Conservation (phyloP, 345 rosid species). For the Eucalyptus sp. region DNA sequence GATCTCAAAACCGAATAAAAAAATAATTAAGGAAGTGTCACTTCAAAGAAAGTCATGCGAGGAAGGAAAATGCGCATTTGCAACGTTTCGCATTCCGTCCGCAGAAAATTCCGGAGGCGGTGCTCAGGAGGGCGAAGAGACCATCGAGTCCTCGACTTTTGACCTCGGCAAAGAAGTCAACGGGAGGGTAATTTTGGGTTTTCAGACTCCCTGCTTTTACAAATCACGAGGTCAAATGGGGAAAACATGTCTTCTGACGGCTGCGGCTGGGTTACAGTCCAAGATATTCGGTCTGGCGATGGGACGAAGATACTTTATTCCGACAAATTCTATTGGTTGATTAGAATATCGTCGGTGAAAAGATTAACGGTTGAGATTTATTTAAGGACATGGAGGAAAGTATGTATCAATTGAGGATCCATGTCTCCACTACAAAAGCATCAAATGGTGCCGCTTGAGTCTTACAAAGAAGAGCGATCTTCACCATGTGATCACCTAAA, state of each 20-base stretch:
- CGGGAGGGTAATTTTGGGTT: neutral
- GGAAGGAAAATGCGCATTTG: neutral
- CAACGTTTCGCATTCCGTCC: neutral
- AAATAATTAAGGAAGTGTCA: neutral
- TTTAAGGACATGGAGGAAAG: neutral
- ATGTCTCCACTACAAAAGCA: neutral
- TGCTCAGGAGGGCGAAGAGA: neutral
- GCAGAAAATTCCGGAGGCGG: neutral
- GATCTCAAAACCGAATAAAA: neutral
- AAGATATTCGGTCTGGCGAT: neutral
- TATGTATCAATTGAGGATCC: neutral
- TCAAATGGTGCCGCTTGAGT: rapidly evolving
- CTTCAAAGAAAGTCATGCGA: neutral
- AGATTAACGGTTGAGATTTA: neutral
- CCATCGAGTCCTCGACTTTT: neutral
- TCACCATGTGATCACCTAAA: neutral
- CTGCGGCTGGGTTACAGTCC: neutral
- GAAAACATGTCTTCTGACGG: neutral
- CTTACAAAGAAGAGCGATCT: neutral
- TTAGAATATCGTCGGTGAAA: neutral
- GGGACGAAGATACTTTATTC: neutral
- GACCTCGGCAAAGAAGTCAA: rapidly evolving
- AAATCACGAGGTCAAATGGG: neutral
- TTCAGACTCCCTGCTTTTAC: neutral
- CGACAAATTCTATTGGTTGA: neutral